A percentile compares a stretch with the other conserved stretches of the same genome.
Conservation (phyloP, 768 basidiomycete genomes). For the Amyloporia xantha region DNA sequence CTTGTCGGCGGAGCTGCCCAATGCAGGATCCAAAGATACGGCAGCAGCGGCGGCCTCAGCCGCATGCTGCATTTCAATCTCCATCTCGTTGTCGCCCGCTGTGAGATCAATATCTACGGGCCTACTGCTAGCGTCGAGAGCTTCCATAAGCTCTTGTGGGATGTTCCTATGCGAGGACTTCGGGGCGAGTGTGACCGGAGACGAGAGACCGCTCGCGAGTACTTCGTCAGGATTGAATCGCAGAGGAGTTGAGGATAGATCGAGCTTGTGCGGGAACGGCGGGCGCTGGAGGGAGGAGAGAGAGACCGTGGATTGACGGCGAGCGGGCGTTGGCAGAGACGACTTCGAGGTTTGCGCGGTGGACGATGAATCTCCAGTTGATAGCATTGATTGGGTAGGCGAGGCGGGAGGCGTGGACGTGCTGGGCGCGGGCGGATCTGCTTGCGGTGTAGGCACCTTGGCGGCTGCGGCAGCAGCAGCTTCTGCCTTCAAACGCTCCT, state of each 20-base stretch:
- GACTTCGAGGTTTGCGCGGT: constrained; percentile 5
- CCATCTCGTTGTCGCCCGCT: constrained; percentile 29
- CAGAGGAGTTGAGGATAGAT: constrained; percentile 64
- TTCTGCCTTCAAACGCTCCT: constrained; percentile 42
- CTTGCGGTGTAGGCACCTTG: constrained; percentile 27
- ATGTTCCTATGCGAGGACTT: constrained; percentile 57
- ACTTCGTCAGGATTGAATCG: constrained; percentile 61
- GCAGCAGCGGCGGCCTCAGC: constrained; percentile 2
- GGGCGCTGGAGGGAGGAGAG: constrained; percentile 75
- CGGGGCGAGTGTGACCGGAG: constrained; percentile 78
- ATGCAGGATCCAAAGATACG: constrained; percentile 27
- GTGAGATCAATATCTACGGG: constrained; percentile 58
- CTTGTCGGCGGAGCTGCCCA: constrained; percentile 68
- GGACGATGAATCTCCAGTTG: constrained; percentile 3
- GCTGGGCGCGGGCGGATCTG: constrained; percentile 18
- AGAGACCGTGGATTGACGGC: constrained; percentile 73
- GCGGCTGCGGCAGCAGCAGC: constrained; percentile 34
- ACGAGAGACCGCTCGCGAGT: constrained; percentile 54
- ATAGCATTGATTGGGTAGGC: constrained; percentile 8
- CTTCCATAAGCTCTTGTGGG: constrained; percentile 59
- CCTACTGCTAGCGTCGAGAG: constrained; percentile 25
- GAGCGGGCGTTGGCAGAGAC: constrained; percentile 24
- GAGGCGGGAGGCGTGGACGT: constrained; percentile 15
- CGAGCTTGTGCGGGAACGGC: constrained; percentile 67
- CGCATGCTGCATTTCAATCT: constrained; percentile 15